Percentiles rank a stretch among this genome's conserved stretches.
These are phyloP conservation scores for Colletotrichum incanum DNA, from an alignment of 2,329 filamentous ascomycete species.

Conservation along the genomic window DNA sequence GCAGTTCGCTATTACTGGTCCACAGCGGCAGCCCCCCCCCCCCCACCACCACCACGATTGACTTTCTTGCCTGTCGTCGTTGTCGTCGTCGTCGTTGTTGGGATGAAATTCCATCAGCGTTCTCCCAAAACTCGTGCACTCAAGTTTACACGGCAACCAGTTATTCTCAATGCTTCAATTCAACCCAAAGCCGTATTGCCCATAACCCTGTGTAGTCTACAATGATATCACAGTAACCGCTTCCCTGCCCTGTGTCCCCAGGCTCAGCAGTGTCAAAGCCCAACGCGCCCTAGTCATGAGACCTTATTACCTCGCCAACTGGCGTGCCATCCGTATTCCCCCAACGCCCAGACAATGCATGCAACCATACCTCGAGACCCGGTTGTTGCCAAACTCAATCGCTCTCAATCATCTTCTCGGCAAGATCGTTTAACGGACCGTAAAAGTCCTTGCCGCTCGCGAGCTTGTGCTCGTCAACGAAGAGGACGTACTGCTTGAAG, in stretches of 20 bases:
- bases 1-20: background rate
- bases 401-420: slow-evolving; percentile 97
- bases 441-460: slow-evolving; percentile 97
- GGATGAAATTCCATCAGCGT: slow-evolving; percentile 12
- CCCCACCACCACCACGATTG: slow-evolving; percentile 26
- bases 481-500: slow-evolving; percentile 99
- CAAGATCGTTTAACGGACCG: slow-evolving; percentile 93
- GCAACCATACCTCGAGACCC: slow-evolving; percentile 8
- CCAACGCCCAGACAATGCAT: slow-evolving; percentile 43
- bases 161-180: slow-evolving; percentile 25
- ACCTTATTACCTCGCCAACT: slow-evolving; percentile 35
- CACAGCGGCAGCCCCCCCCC: slow-evolving; percentile 5
- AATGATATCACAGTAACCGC: slow-evolving; percentile 43
- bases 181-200: slow-evolving; percentile 14
- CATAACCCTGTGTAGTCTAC: slow-evolving; percentile 40
- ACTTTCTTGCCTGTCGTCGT: slow-evolving; percentile 11
- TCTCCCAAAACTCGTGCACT: background rate
- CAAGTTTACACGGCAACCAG: background rate
- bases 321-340: slow-evolving; percentile 29
- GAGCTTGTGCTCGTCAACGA: slow-evolving; percentile 95
- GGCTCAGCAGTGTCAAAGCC: slow-evolving; percentile 26
- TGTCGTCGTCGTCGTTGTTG: background rate
- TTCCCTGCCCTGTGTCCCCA: slow-evolving; percentile 10
- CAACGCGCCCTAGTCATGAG: slow-evolving; percentile 30
- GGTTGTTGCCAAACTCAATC: slow-evolving; percentile 69